Evolutionary conservation across 352 stramenopile species (phyloP), one percentile per base, ranked within the genome.

Genomic region (Aphanomyces cochlioides): DNA sequence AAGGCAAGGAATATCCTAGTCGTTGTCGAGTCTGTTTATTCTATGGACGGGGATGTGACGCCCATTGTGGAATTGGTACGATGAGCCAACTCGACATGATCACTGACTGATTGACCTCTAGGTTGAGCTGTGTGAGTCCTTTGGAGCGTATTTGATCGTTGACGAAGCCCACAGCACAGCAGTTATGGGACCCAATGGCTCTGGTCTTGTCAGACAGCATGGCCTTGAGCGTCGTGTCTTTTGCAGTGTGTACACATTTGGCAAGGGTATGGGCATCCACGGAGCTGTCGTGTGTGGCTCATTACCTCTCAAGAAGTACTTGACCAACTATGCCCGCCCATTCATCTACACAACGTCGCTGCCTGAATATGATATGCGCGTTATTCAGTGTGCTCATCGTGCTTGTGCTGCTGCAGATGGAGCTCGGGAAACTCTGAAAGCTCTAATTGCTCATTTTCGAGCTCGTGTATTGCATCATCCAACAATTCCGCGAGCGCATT

Each of bases 1-100:
- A 75, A 74, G 6, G 64, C 74, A 28, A 28, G 28, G 28, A 90
- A 84, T 64, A 82, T 98, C 43, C 89, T 98, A 56, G 88, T 99
- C 36, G 90, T 98, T n/a, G 92, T 99, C 21, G 97, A 99, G 81
- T 98, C 91, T 66, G 83, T 99, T 1, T 99, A 99, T 75, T 98
- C 91, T 39, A 99, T 99, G 97, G 96, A 99, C 82, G 97, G 97
- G 13, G 96, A 99, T 77, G 78, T 97, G 28, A 95, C 94, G 54
- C 93, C 95, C 13, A 79, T 99, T 37, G 56, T 75, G 19, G 80
- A 90, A 7, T 90, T 99, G 69, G 77, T 93, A 19, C 28, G 21
- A 28, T 7, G 34, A 28, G 28, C 28, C 28, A 28, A 28, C 28
- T 2, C 28, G 28, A 28, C 28, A 28, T 28, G 28, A 2, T 28